Conservation (phyloP, 176 grass and related monocot species). For the Bothriochloa decipiens region DNA sequence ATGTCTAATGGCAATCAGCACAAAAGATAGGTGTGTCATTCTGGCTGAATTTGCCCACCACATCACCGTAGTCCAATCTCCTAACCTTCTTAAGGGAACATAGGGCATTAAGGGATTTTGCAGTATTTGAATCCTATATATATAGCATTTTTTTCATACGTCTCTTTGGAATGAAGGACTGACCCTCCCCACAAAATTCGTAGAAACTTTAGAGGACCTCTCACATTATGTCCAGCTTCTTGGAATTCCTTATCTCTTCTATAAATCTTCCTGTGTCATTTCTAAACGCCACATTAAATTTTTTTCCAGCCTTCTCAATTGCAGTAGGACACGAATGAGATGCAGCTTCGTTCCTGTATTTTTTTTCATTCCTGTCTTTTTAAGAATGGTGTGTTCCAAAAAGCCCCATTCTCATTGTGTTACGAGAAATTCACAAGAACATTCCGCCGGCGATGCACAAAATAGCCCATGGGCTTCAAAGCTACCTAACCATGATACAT, state of each 20-base stretch:
- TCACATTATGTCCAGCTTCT: too few relatives aligned
- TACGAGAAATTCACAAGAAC: too few relatives aligned
- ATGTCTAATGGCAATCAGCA: background rate
- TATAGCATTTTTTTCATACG: too few relatives aligned
- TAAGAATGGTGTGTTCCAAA: background rate
- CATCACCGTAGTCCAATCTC: too few relatives aligned
- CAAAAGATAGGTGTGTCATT: background rate
- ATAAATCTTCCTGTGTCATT: background rate
- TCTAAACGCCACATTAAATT: background rate
- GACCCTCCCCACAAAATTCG: too few relatives aligned
- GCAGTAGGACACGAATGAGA: background rate
- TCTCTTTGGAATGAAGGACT: too few relatives aligned
- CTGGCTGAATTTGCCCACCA: background rate
- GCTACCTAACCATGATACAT: background rate
- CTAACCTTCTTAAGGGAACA: too few relatives aligned
- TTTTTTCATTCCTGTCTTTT: too few relatives aligned
- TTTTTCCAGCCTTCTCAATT: background rate
- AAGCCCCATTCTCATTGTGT: background rate
- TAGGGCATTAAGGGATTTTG: too few relatives aligned
- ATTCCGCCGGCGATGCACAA: background rate
- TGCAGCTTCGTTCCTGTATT: background rate
- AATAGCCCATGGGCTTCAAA: conserved; percentile 18
- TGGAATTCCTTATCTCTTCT: too few relatives aligned
- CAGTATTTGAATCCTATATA: too few relatives aligned
- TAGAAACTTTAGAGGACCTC: too few relatives aligned